Conservation (phyloP, 1,139 yeast genomes). For the Saccharomycopsis hybrid region DNA sequence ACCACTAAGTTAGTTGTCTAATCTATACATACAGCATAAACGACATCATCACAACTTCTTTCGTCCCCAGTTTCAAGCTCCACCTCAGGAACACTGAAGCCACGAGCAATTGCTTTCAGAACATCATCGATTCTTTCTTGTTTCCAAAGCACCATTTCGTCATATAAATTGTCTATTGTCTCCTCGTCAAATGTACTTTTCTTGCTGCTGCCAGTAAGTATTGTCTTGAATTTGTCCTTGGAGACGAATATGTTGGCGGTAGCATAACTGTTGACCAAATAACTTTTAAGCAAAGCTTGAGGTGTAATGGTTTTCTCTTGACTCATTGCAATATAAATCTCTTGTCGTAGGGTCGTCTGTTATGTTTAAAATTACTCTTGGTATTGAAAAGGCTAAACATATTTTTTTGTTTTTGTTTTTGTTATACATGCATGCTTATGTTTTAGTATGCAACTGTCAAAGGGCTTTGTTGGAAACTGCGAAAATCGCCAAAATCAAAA, state of each 20-base stretch:
- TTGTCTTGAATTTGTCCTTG: background rate
- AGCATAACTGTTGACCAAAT: background rate
- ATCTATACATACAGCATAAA: background rate
- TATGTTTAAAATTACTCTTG: no score
- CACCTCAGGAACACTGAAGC: conserved; percentile 8
- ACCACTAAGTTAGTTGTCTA: background rate
- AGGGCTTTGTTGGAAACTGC: no score
- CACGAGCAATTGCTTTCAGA: background rate
- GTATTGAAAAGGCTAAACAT: no score
- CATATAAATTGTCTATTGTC: conserved; percentile 3
- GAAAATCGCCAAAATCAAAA: no score
- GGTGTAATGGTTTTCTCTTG: no score
- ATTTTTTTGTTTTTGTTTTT: no score
- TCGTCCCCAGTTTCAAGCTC: background rate
- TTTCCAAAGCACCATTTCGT: conserved; percentile 1
- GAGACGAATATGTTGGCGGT: background rate
- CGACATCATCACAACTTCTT: background rate
- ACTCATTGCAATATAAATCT: no score
- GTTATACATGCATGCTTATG: no score
- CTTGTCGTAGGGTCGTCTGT: no score
- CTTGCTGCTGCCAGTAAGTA: background rate
- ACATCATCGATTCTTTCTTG: conserved; percentile 5
- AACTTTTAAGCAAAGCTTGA: background rate
- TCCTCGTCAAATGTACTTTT: background rate
- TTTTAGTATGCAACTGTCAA: no score